Base-by-base conservation (phyloP, 805 yeast genomes). In the Hanseniaspora pseudoguilliermondii region DNA sequence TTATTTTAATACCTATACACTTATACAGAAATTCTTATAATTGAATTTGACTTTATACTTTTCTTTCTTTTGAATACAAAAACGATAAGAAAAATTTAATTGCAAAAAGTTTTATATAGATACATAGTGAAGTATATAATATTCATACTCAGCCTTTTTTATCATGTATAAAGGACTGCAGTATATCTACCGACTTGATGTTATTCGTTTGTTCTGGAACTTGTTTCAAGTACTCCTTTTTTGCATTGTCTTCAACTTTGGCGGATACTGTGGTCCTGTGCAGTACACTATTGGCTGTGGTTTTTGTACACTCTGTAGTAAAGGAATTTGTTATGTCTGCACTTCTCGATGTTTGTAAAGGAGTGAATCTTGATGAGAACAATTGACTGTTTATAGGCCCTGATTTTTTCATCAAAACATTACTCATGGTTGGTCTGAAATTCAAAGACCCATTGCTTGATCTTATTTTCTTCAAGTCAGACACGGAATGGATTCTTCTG, bases 291-390 rank as follows among this genome's bases (percentile, higher is more conserved):
- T 39, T 53, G n/a, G 56, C 49, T 13, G 34, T 48, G 15, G 55
- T 44, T 11, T 44, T 38, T 43, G 55, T 51, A 15, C 44, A 35
- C 8, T 51, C 49, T 15, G 56, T 53, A 8, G 56, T 53, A 34
- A 49, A 46, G 2, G 49, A 20, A 5, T 34, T 32, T 15, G 35
- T 32, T 34, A 46, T 21, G 21, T 46, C 35, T 6, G 40, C 13
- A 18, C 35, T 46, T 23, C 29, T 46, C 1, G 36, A 34, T 9
- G 47, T 34, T 29, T 46, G 39, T n/a, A 46, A 34, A 13, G 39
- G 27, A 5, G 9, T 32, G 23, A 46, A 46, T 34, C 49, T 46
- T 9, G 39, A n/a, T n/a, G 38, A 10, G 32, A 46, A 46, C 18
- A 34, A 10, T 32, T 29, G 27, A 34, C 11, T 29, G 9, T 34